Conservation (phyloP, 164 flowering plant genomes). For the Macadamia tetraphylla region DNA sequence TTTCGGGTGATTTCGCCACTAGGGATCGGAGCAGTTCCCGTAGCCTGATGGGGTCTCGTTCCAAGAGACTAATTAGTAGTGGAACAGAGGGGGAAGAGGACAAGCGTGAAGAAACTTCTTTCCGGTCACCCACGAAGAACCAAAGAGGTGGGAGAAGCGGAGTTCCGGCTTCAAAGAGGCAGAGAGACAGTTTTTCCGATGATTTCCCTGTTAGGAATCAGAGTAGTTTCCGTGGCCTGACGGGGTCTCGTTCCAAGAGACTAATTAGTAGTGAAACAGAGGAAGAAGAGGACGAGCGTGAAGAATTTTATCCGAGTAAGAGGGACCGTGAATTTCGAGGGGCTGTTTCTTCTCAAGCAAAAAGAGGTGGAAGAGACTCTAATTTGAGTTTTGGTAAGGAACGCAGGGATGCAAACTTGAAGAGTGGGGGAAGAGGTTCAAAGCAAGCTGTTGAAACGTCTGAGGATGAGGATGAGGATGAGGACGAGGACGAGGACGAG, state of each 20-base stretch:
- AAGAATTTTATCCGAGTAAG: conserved; percentile 7
- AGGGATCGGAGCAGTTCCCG: conserved; percentile 1
- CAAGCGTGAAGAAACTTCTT: too few species aligned
- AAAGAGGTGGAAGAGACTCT: conserved; percentile 19
- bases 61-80: conserved; percentile 8
- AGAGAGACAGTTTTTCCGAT: conserved; percentile 14
- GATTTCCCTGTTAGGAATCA: conserved; percentile 2
- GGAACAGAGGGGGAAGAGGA: conserved; percentile 20
- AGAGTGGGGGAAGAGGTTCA: conserved; percentile 6
- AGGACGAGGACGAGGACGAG: conserved; percentile 14
- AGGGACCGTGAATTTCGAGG: conserved; percentile 10
- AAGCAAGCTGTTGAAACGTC: neutral
- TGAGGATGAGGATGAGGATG: conserved; percentile 15
- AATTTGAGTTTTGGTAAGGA: conserved; percentile 8
- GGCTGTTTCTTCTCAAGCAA: conserved; percentile 10
- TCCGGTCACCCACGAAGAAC: too few species aligned
- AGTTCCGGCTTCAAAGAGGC: conserved; percentile 7
- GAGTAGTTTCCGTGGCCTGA: neutral
- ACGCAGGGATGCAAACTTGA: conserved; percentile 10
- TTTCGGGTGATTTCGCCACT: conserved; percentile 12
- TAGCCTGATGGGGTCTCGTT: neutral
- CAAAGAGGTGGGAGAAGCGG: conserved; percentile 1
- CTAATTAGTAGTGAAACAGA: conserved; percentile 14
- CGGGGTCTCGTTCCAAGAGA: conserved; percentile 3
- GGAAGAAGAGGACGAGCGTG: conserved; percentile 13